Percentiles rank a stretch among this genome's conserved stretches.
Conservation (phyloP, 1,139 yeast species). For the Pichia sp. region DNA sequence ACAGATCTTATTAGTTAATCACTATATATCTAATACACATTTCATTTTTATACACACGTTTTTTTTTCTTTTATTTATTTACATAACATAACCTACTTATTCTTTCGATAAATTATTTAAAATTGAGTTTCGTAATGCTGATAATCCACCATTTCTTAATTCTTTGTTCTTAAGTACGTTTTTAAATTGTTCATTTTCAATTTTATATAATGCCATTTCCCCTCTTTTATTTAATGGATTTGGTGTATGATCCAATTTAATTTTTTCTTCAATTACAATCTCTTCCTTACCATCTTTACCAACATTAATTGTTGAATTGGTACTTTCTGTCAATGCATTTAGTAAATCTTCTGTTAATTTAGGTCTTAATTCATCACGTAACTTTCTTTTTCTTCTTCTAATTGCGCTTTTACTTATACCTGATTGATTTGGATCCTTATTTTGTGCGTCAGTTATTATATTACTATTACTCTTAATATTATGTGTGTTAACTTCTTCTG, state of each 20-base stretch:
- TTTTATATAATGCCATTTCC: slow-evolving; percentile 43
- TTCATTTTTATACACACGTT: no score
- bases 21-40: no score
- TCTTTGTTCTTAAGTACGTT: slow-evolving; percentile 45
- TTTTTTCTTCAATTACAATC: slow-evolving; percentile 16
- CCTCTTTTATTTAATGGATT: slow-evolving; percentile 56
- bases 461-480: slow-evolving; percentile 16
- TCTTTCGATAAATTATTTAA: slow-evolving; percentile 17
- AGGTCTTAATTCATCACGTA: slow-evolving; percentile 53
- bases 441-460: neutral
- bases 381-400: slow-evolving; percentile 60
- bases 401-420: slow-evolving; percentile 58
- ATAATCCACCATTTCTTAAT: slow-evolving; percentile 53
- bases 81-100: neutral
- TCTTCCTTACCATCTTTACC: slow-evolving; percentile 16
- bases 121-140: slow-evolving; percentile 46
- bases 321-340: slow-evolving; percentile 42
- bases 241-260: slow-evolving; percentile 45
- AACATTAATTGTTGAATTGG: slow-evolving; percentile 25
- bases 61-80: neutral
- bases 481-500: neutral
- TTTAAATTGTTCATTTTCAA: slow-evolving; percentile 51
- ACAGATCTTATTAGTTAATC: slow-evolving; percentile 43
- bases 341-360: slow-evolving; percentile 54
- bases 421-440: slow-evolving; percentile 25